Evolutionary conservation across 208 protist species (phyloP), one percentile per base, ranked within the genome.

Genomic region (Leishmania tarentolae): DNA sequence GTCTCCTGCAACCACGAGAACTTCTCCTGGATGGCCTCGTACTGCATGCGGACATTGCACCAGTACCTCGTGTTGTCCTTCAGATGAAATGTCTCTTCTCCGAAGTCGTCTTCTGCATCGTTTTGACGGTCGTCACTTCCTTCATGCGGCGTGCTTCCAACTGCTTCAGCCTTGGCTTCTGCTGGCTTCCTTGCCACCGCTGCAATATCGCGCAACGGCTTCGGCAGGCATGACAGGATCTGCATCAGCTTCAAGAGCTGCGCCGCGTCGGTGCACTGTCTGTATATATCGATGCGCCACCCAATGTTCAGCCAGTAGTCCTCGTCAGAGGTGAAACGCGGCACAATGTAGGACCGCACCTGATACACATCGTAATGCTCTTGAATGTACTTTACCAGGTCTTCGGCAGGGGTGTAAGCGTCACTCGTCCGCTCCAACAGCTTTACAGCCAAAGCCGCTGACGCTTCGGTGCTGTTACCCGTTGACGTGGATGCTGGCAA

Each of bases 241-340:
- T 42, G 82, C 76, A 81, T 75, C 37, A 85, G 59, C 46, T 2
- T 63, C 24, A 88, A 66, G 19, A 94, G 79, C 15, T 90, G 82
- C 11, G 5, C 53, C 1, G 84, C 28, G 21, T 80, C 80, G 21
- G 50, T 37, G 78, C 88, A 94, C 78, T 84, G 84, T 6, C 76
- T 77, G 79, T 88, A 92, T 9, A 92, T 11, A 21, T 40, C 4
- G 53, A 92, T 80, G 44, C 87, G 84, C 90, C 90, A 94, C 15
- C 75, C 86, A 15, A 92, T 35, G 65, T 87, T 91, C 75, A 89
- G 75, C 90, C 88, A 94, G 82, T 91, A 94, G 76, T 87, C 31
- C 31, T 87, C 87, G 69, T 94, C 90, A 5, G 80, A 83, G 3
- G 86, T 81, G 75, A 88, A 87, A 52, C 81, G 83, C 37, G 90